phyloP scores from a whole-genome alignment of 345 rosid genomes.

The Eucalyptus curtisii region DNA sequence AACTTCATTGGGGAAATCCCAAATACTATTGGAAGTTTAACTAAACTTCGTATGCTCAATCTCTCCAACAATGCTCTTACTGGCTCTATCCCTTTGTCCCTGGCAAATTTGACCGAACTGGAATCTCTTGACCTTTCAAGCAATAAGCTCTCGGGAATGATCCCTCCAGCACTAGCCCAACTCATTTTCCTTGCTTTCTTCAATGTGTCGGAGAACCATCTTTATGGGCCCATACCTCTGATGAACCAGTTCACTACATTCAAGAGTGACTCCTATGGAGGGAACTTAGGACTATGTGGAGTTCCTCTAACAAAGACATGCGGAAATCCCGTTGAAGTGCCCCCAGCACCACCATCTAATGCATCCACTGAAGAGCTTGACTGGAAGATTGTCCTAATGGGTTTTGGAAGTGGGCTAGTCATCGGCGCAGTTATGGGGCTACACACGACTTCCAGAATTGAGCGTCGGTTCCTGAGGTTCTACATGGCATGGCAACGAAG shows the following conservation, averaged over 20 bases:
- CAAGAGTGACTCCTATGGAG: not conserved
- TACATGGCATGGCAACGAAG: not conserved
- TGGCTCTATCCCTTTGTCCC: not conserved
- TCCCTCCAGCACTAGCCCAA: not conserved
- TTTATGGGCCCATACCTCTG: not conserved
- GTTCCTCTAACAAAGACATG: not conserved
- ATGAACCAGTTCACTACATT: not conserved
- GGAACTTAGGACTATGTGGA: not conserved
- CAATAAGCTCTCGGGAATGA: not conserved
- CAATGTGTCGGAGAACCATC: not conserved
- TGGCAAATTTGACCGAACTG: not conserved
- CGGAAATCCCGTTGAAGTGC: not conserved
- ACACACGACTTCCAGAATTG: not conserved
- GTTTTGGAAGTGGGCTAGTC: not conserved
- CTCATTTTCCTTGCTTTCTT: not conserved
- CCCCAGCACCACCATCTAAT: too few relatives aligned
- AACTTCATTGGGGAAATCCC: too few relatives aligned
- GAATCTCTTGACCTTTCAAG: slow-evolving; percentile 1
- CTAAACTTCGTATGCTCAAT: not conserved
- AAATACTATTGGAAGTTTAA: too few relatives aligned
- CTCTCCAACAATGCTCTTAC: not conserved
- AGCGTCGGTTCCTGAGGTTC: not conserved
- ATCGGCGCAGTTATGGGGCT: not conserved
- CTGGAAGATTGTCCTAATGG: not conserved
- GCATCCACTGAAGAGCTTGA: not conserved